phyloP scores from a whole-genome alignment of 148 eudicot genomes.

The Rhododendron ferrugineum region DNA sequence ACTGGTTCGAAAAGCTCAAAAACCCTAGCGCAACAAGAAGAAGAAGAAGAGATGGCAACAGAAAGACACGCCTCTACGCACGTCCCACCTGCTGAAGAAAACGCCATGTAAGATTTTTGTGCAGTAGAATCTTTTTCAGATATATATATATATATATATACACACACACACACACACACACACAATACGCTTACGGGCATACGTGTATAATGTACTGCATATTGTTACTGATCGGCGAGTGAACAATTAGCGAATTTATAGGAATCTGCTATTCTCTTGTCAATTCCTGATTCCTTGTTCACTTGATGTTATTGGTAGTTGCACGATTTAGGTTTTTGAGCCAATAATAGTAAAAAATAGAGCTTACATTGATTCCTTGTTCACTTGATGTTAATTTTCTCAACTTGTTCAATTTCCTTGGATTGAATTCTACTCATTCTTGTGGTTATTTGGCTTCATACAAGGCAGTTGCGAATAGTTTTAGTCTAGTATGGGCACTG shows the following conservation, averaged over 20 bases:
- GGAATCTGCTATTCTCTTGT: background rate
- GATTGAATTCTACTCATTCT: background rate
- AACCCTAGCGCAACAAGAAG: constrained; percentile 1
- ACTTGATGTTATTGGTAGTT: no score
- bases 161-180: no score
- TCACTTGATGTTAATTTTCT: no score
- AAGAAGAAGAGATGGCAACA: constrained; percentile 29
- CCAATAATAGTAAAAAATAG: background rate
- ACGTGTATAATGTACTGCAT: background rate
- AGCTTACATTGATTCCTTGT: background rate
- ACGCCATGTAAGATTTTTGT: constrained; percentile 37
- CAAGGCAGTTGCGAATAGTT: background rate
- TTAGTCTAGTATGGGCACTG: background rate
- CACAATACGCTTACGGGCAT: background rate
- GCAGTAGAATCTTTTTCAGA: background rate
- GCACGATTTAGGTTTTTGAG: background rate
- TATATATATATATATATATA: no score
- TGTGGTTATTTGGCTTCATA: background rate
- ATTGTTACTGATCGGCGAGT: background rate
- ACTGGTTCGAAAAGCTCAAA: background rate
- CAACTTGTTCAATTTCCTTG: background rate
- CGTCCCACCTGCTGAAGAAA: constrained; percentile 51
- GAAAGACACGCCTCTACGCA: constrained; percentile 39
- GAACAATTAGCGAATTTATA: background rate
- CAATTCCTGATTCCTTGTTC: background rate